Base-by-base conservation (phyloP, 768 basidiomycete genomes). In the Xerocomus spinulosus region DNA sequence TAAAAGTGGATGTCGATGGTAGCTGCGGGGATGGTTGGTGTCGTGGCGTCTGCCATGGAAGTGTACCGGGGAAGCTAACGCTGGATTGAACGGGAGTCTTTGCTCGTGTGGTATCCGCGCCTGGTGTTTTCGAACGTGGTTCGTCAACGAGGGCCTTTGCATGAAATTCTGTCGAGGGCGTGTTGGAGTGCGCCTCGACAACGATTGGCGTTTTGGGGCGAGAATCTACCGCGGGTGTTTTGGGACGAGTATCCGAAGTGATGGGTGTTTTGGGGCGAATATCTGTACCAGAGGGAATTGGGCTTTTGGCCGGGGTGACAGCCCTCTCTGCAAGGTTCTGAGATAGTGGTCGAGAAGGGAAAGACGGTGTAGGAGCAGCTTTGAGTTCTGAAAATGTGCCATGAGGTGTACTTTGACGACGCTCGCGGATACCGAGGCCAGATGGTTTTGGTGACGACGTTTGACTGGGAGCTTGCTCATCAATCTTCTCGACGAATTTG, bases 331-430 rank as follows among this genome's bases (percentile, higher is more conserved):
- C 51, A 26, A 51, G 12, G 49, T 42, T 60, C 61, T 61, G 66
- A 54, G 62, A 50, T 4, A 52, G 9, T 10, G 57, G 50, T 8
- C 42, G 53, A 1, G 50, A 57, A 41, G 61, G 9, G 35, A 53
- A 28, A 5, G 33, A 10, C 2, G 63, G 57, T 13, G 59, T 52
- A 9, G 57, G 37, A 0, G 29, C n/a, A 29, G 35, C 48, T 28
- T 53, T 58, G 29, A 52, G 51, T 35, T 61, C 63, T 23, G 57
- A 48, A 17, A 46, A 13, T 30, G 44, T 44, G 4, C 50, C 53
- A n/a, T 54, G 58, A 0, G 79, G 75, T 5, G 75, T 77, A 55
- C 77, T 82, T 42, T 73, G 70, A 12, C 74, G 78, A 42, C 78
- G 74, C 51, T 78, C 76, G 29, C 80, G 72, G 48, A 60, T 62